Conservation (phyloP, 1,284 basidiomycete species). For the Ustilago trichophora region DNA sequence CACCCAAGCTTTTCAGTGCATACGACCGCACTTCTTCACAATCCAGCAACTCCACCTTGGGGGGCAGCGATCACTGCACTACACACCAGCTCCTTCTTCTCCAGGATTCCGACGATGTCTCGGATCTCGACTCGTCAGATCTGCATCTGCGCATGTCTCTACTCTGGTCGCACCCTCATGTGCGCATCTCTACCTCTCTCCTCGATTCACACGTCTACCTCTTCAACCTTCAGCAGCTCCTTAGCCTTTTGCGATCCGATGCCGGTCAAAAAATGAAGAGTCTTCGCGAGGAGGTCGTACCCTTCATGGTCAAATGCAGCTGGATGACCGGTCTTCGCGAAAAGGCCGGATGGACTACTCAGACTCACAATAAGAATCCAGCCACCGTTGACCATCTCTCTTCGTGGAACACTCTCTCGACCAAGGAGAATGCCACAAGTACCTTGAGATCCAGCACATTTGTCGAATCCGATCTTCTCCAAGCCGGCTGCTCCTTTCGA, state of each 20-base stretch:
- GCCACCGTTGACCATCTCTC: slow-evolving; percentile 4
- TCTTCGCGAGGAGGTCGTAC: slow-evolving; percentile 60
- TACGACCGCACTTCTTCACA: slow-evolving; percentile 34
- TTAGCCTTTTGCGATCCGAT: slow-evolving; percentile 49
- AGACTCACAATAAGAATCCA: neutral
- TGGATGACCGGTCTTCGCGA: slow-evolving; percentile 59
- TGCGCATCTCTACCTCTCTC: slow-evolving; percentile 55
- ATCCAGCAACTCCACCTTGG: slow-evolving; percentile 23
- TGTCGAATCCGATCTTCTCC: slow-evolving; percentile 35
- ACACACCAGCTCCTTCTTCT: slow-evolving; percentile 51
- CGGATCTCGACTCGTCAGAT: slow-evolving; percentile 52
- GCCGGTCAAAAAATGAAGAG: slow-evolving; percentile 55
- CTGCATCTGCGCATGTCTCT: slow-evolving; percentile 59
- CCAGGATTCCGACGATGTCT: slow-evolving; percentile 55
- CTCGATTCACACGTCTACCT: slow-evolving; percentile 63
- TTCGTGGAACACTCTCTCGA: slow-evolving; percentile 15
- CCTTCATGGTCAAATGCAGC: slow-evolving; percentile 60
- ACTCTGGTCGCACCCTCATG: slow-evolving; percentile 51
- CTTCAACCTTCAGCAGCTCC: slow-evolving; percentile 49
- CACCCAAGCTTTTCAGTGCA: slow-evolving; percentile 55
- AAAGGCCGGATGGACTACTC: slow-evolving; percentile 56
- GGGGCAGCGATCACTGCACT: slow-evolving; percentile 17
- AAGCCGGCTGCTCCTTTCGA: slow-evolving; percentile 22
- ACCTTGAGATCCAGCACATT: slow-evolving; percentile 34
- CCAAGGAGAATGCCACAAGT: slow-evolving; percentile 11